Evolutionary conservation across 2,329 filamentous ascomycete genomes (phyloP).

Genomic region (Fusarium haematococcum): DNA sequence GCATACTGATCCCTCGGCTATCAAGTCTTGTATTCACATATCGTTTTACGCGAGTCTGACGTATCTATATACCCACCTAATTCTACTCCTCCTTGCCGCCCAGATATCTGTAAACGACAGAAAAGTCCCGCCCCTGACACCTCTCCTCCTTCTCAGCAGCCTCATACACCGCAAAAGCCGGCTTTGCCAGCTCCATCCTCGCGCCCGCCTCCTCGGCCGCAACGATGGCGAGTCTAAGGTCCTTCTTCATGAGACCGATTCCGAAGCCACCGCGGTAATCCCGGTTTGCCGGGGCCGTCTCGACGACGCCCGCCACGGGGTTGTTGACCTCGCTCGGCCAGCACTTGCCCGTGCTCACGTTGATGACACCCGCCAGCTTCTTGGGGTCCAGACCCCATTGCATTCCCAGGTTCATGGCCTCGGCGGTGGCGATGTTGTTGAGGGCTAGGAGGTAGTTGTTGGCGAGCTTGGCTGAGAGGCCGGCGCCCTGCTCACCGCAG

Average conservation of each 20-base stretch:
- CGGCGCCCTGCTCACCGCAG: slow-evolving; percentile 85
- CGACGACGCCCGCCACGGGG: slow-evolving; percentile 86
- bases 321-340: slow-evolving; percentile 98
- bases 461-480: slow-evolving; percentile 90
- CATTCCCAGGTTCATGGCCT: slow-evolving; percentile 75
- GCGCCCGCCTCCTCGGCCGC: slow-evolving; percentile 77
- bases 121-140: slow-evolving; percentile 81
- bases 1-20: not conserved
- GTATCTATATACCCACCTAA: not conserved
- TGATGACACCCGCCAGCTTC: slow-evolving; percentile 86
- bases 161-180: slow-evolving; percentile 76
- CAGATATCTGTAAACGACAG: slow-evolving; percentile 81
- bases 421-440: slow-evolving; percentile 82
- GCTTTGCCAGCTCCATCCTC: slow-evolving; percentile 71
- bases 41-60: not conserved
- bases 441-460: slow-evolving; percentile 98
- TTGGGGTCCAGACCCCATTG: slow-evolving; percentile 69
- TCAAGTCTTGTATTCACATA: not conserved
- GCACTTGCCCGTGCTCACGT: slow-evolving; percentile 91
- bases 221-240: slow-evolving; percentile 77
- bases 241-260: slow-evolving; percentile 83
- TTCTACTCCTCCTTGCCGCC: slow-evolving; percentile 60
- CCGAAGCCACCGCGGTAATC: slow-evolving; percentile 85
- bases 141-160: slow-evolving; percentile 69
- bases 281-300: slow-evolving; percentile 77